Conservation (phyloP, 768 basidiomycete genomes). For the Trichaptum fuscoviolaceum region DNA sequence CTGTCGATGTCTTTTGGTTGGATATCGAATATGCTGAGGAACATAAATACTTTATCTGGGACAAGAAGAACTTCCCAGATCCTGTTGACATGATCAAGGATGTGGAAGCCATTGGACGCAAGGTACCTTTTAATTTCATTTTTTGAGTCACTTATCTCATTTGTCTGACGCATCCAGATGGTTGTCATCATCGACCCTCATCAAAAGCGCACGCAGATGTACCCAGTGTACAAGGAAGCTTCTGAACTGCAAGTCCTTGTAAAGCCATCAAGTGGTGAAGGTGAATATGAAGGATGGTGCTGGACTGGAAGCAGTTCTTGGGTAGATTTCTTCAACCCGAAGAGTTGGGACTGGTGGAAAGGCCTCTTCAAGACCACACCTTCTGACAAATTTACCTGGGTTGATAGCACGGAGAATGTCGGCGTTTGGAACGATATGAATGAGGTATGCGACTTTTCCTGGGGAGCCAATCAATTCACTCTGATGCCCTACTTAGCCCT, state of each 20-base stretch:
- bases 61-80: conserved; percentile 86
- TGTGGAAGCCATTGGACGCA: conserved; percentile 78
- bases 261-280: conserved; percentile 72
- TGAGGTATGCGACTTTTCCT: conserved; percentile 50
- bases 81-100: conserved; percentile 91
- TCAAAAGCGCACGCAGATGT: conserved; percentile 73
- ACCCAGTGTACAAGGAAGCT: conserved; percentile 83
- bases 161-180: conserved; percentile 54
- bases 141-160: conserved; percentile 6
- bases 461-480: background rate
- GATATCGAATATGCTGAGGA: conserved; percentile 95
- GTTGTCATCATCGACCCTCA: conserved; percentile 98
- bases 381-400: conserved; percentile 67
- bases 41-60: conserved; percentile 98
- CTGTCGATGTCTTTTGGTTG: conserved; percentile 95
- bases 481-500: conserved; percentile 52
- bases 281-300: conserved; percentile 97
- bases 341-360: conserved; percentile 87
- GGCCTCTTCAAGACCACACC: conserved; percentile 66
- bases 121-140: conserved; percentile 43
- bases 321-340: conserved; percentile 96
- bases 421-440: conserved; percentile 99
- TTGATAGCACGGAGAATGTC: conserved; percentile 72
- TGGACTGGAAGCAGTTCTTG: conserved; percentile 96
- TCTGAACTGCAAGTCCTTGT: conserved; percentile 77